phyloP scores from a whole-genome alignment of 129 eudicot genomes.

The Deinandra increscens region DNA sequence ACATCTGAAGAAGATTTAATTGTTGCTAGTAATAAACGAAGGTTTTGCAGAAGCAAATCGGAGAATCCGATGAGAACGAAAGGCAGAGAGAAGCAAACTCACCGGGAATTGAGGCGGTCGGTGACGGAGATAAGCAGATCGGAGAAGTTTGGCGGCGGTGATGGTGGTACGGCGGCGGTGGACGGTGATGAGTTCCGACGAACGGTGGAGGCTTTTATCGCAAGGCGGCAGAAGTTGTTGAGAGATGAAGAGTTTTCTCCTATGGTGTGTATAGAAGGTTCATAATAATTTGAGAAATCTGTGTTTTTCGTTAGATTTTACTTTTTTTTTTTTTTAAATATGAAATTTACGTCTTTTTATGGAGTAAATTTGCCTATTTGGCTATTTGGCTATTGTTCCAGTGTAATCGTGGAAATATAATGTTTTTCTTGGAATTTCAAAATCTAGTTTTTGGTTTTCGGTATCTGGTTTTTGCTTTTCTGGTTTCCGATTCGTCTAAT shows the following conservation, averaged over 20 bases:
- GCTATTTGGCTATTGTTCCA: no score
- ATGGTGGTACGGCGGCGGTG: slow-evolving; percentile 28
- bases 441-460: no score
- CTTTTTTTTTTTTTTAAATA: no score
- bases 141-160: not conserved
- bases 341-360: no score
- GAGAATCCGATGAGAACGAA: not conserved
- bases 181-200: slow-evolving; percentile 65
- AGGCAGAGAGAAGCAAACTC: not conserved
- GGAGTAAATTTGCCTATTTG: no score
- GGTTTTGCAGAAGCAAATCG: slow-evolving; percentile 49
- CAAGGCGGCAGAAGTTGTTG: slow-evolving; percentile 72
- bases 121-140: slow-evolving; percentile 21
- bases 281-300: no score
- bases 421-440: no score
- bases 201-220: slow-evolving; percentile 83
- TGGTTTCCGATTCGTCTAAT: no score
- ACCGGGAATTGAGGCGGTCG: slow-evolving; percentile 5
- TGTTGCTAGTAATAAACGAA: not conserved
- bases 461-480: no score
- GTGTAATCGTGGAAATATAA: no score
- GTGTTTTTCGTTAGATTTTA: no score
- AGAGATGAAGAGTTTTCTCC: slow-evolving; percentile 74
- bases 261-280: not conserved
- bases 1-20: not conserved